Conservation (phyloP, 352 stramenopile species). For the Phytophthora fragariae region DNA sequence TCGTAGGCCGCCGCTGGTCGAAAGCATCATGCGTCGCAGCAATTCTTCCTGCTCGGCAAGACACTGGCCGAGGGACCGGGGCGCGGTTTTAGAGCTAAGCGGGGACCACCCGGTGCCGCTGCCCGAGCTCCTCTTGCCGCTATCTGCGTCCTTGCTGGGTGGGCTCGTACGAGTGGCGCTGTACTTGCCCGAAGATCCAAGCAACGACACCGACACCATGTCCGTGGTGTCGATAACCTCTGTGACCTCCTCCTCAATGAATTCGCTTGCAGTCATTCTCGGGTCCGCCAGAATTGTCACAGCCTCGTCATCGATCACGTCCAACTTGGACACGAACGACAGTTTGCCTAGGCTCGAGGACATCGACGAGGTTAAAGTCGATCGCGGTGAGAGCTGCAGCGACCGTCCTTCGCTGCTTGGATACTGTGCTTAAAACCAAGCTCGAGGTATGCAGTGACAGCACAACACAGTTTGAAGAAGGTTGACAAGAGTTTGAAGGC, state of each 20-base stretch:
- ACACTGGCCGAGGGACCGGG: constrained; percentile 45
- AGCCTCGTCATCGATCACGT: constrained; percentile 48
- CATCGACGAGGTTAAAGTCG: constrained; percentile 25
- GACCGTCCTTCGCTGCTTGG: constrained; percentile 31
- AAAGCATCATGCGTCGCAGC: constrained; percentile 52
- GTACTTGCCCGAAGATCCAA: constrained; percentile 14
- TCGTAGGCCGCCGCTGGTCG: constrained; percentile 30
- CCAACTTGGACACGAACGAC: constrained; percentile 45
- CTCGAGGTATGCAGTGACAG: no score
- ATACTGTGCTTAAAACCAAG: no score
- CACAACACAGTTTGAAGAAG: no score
- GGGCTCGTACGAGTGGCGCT: not conserved
- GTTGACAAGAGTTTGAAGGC: no score
- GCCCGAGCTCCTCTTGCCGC: constrained; percentile 13
- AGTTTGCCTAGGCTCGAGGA: constrained; percentile 42
- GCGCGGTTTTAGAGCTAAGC: constrained; percentile 31
- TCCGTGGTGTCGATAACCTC: constrained; percentile 61
- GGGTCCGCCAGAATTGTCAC: constrained; percentile 29
- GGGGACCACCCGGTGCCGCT: constrained; percentile 24
- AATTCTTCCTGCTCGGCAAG: constrained; percentile 55
- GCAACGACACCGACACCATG: constrained; percentile 45
- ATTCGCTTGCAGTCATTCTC: constrained; percentile 28
- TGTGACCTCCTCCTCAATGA: constrained; percentile 42
- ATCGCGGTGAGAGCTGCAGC: constrained; percentile 20
- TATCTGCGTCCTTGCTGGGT: constrained; percentile 19